phyloP scores from a whole-genome alignment of 805 yeast species.

The Ogataea philodendri region DNA sequence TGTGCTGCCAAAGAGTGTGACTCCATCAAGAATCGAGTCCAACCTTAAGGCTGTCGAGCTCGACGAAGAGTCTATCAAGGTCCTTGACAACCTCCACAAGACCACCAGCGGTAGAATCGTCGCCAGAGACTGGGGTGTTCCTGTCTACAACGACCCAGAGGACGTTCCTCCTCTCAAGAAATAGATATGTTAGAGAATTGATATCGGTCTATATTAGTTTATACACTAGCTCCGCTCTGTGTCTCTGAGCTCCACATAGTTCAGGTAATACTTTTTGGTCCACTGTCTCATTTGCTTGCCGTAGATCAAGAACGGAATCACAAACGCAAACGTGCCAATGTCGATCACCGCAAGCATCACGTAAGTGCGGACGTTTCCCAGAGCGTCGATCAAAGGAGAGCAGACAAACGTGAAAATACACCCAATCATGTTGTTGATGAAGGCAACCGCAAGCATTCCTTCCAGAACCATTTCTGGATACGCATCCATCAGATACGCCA shows the following conservation, averaged over 20 bases:
- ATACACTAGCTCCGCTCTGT: conserved; percentile 31
- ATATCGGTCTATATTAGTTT: neutral
- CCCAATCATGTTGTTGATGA: conserved; percentile 63
- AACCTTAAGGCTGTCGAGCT: conserved; percentile 38
- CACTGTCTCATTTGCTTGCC: conserved; percentile 41
- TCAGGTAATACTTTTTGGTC: conserved; percentile 56
- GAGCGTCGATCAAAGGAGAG: conserved; percentile 54
- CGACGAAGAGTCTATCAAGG: conserved; percentile 35
- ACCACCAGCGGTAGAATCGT: conserved; percentile 18
- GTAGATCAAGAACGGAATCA: conserved; percentile 43
- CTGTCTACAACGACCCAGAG: conserved; percentile 24
- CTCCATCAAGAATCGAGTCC: conserved; percentile 41
- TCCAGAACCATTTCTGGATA: conserved; percentile 69
- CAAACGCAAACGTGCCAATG: conserved; percentile 48
- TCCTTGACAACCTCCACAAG: conserved; percentile 9
- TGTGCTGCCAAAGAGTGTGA: conserved; percentile 51
- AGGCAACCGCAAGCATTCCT: conserved; percentile 67
- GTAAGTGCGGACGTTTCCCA: conserved; percentile 58
- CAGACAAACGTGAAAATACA: conserved; percentile 67
- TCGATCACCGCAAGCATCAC: conserved; percentile 61
- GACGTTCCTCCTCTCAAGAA: too few species aligned
- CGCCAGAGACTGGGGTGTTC: conserved; percentile 22
- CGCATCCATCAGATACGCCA: conserved; percentile 64
- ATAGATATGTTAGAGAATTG: too few species aligned
- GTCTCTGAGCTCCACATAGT: conserved; percentile 51